Conservation (phyloP, 2,329 filamentous ascomycete species). For the Colletotrichum aenigma region DNA sequence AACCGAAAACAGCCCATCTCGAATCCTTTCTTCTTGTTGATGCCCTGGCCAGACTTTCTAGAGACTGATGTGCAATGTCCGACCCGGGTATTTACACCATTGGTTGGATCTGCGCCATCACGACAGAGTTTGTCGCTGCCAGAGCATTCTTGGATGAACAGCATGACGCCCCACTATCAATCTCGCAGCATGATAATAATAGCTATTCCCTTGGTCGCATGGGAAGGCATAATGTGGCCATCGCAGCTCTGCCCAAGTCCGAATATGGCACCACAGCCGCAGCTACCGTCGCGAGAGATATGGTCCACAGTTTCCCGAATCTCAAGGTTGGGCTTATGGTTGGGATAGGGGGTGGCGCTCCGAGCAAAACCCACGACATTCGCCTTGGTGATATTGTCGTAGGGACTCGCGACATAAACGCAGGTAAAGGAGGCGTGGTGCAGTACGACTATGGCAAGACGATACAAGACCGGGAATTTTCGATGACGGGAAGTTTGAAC, state of each 20-base stretch:
- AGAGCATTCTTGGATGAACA: neutral
- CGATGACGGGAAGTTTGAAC: slow-evolving; percentile 4
- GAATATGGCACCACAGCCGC: slow-evolving; percentile 11
- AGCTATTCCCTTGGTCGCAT: slow-evolving; percentile 20
- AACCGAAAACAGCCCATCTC: too few species aligned
- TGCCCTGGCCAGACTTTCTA: too few species aligned
- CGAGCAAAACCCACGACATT: slow-evolving; percentile 18
- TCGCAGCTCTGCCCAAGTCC: slow-evolving; percentile 15
- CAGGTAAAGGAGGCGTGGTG: neutral
- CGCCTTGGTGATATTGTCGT: slow-evolving; percentile 24
- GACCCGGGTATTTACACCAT: neutral
- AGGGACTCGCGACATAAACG: neutral
- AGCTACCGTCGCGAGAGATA: slow-evolving; percentile 25
- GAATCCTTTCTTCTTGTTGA: too few species aligned
- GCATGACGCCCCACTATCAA: neutral
- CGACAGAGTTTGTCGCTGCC: neutral
- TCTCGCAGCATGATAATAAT: neutral
- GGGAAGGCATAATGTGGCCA: slow-evolving; percentile 22
- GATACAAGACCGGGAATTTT: neutral
- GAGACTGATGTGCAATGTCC: neutral
- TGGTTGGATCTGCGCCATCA: neutral
- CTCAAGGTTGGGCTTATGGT: slow-evolving; percentile 22
- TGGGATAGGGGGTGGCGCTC: slow-evolving; percentile 25
- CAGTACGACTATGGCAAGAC: slow-evolving; percentile 22
- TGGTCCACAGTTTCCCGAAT: slow-evolving; percentile 27